These are phyloP conservation scores for Suillus discolor DNA, from an alignment of 768 basidiomycete genomes.

Conservation along the genomic window DNA sequence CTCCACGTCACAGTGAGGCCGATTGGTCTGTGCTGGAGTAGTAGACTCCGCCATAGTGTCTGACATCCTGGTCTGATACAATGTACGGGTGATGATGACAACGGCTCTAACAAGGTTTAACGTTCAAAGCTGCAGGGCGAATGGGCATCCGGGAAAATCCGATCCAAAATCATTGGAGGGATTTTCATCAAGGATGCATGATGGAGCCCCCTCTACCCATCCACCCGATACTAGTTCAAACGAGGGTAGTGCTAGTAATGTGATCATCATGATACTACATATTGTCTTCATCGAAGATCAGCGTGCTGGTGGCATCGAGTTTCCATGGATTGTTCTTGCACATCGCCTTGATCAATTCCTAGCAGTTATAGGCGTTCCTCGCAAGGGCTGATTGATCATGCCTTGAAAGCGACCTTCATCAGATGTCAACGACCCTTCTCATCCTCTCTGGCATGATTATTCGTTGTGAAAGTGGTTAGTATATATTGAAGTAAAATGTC, in stretches of 20 bases:
- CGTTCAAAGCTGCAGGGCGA: no score
- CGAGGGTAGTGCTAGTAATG: background rate
- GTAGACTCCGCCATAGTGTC: background rate
- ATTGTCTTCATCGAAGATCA: background rate
- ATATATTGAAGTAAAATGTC: background rate
- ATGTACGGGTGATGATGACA: background rate
- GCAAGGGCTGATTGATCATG: no score
- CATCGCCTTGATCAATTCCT: background rate
- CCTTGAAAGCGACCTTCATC: no score
- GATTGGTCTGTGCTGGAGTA: background rate
- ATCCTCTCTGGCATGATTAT: no score
- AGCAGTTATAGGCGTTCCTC: background rate
- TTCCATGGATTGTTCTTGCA: background rate
- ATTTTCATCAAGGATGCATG: background rate
- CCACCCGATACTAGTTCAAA: background rate
- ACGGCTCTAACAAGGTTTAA: background rate
- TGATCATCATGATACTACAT: background rate
- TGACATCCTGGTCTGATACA: background rate
- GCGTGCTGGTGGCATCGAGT: background rate
- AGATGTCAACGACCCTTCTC: no score
- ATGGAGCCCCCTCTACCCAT: background rate
- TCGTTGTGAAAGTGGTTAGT: background rate
- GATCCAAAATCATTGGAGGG: no score
- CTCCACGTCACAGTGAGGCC: conserved; percentile 15
- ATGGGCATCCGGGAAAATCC: no score